Evolutionary conservation across 208 protist species (phyloP), one percentile per base, ranked within the genome.

Genomic region (Crithidia brevicula): DNA sequence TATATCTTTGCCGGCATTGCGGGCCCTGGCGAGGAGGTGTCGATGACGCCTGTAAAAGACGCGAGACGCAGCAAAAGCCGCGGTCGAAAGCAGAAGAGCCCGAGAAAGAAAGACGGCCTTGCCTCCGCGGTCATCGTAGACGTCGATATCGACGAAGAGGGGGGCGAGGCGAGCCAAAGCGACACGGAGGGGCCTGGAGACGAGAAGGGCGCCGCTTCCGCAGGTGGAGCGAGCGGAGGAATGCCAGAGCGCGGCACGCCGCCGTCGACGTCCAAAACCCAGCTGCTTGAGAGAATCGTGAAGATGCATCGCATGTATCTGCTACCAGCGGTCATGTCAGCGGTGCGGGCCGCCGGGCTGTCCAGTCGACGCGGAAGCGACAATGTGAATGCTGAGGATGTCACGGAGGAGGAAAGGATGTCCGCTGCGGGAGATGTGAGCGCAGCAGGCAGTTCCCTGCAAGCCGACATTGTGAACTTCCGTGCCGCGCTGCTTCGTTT

Each of bases 81-180:
- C 13, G 2, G 20, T 9, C 22, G 46, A n/a, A 42, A 42, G 30
- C 31, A 45, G 8, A 38, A 31, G 11, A 65, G 46, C 22, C 59
- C 46, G 3, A 65, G 34, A 45, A 65, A 42, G 27, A 57, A 30
- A 38, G 25, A 20, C 10, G 28, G 22, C 23, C 3, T 34, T 1
- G 30, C 45, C 18, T 10, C 28, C n/a, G 54, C 49, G 5, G 46
- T 70, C 20, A 31, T 61, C 4, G 63, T 66, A 2, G 65, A 61
- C n/a, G 65, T 71, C 33, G 65, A 71, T 40, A 54, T 38, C n/a
- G 53, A 61, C 22, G 52, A 61, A 2, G 53, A 59, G 13, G 30
- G 61, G 4, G 13, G 16, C 23, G 54, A 51, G 2, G 57, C 30
- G 4, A 40, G 20, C 25, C 28, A 50, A 3, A 11, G 20, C 3